These are phyloP conservation scores for Diaporthe batatas DNA, from an alignment of 2,329 filamentous ascomycete genomes.

Conservation along the genomic window DNA sequence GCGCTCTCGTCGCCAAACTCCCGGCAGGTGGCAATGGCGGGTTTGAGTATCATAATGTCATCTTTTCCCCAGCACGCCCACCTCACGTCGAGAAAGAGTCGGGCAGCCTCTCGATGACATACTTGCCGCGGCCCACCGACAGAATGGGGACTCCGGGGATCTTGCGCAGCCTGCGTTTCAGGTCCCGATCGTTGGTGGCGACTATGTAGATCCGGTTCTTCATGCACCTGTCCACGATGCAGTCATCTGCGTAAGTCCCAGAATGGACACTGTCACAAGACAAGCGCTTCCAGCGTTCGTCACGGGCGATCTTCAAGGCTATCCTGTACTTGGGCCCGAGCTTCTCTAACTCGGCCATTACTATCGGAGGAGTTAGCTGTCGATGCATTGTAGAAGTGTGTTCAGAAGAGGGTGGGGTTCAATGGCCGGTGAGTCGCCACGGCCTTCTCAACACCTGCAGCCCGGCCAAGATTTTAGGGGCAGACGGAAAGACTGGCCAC, in stretches of 20 bases:
- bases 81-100: slow-evolving; percentile 78
- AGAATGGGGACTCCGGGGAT: slow-evolving; percentile 76
- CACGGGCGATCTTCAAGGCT: slow-evolving; percentile 85
- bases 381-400: neutral
- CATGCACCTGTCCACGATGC: slow-evolving; percentile 77
- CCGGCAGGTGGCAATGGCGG: neutral
- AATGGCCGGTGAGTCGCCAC: neutral
- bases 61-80: neutral
- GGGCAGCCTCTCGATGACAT: slow-evolving; percentile 91
- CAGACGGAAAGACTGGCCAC: neutral
- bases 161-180: slow-evolving; percentile 88
- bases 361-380: neutral
- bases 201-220: slow-evolving; percentile 85
- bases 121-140: slow-evolving; percentile 89
- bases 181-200: slow-evolving; percentile 80
- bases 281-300: slow-evolving; percentile 88
- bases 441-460: neutral
- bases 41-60: neutral
- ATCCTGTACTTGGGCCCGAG: slow-evolving; percentile 86
- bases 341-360: slow-evolving; percentile 61
- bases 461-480: neutral
- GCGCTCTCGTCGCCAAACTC: neutral
- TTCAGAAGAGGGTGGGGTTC: neutral
- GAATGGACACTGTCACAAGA: slow-evolving; percentile 84
- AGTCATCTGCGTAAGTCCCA: slow-evolving; percentile 79